Conservation (phyloP, 1,284 basidiomycete genomes). For the Afroboletus lepidellus region DNA sequence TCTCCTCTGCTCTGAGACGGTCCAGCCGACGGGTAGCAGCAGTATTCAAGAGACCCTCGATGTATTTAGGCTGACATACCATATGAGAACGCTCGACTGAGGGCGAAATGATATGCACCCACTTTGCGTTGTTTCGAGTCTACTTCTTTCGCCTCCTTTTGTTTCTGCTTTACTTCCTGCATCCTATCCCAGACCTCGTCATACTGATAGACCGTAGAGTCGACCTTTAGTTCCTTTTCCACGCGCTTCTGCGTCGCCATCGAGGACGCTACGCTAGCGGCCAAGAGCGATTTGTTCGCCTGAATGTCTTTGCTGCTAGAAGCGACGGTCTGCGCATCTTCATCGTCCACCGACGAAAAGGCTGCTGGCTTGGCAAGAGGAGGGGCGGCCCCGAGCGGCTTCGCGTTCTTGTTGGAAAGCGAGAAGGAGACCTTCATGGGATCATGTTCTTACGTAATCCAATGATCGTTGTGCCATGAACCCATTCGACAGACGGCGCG, state of each 20-base stretch:
- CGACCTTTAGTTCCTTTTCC: constrained; percentile 77
- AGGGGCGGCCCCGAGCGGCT: constrained; percentile 49
- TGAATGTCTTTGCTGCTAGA: constrained; percentile 39
- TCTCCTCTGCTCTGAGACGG: constrained; percentile 94
- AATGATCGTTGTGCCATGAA: constrained; percentile 14
- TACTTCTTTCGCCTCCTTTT: constrained; percentile 72
- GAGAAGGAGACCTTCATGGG: constrained; percentile 82
- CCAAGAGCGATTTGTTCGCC: constrained; percentile 53
- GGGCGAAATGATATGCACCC: constrained; percentile 19
- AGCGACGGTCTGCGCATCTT: constrained; percentile 51
- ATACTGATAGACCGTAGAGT: constrained; percentile 89
- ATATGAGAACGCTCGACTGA: constrained; percentile 14
- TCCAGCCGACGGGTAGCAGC: constrained; percentile 89
- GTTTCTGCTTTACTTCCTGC: constrained; percentile 79
- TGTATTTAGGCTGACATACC: constrained; percentile 83
- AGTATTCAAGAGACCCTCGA: constrained; percentile 76
- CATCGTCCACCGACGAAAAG: constrained; percentile 63
- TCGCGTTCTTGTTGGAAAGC: constrained; percentile 57
- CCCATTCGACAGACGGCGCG: constrained; percentile 79
- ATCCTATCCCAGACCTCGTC: constrained; percentile 96
- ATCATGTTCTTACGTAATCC: constrained; percentile 25
- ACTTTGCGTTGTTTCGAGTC: constrained; percentile 78
- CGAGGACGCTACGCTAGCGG: constrained; percentile 58
- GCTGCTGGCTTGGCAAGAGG: constrained; percentile 60
- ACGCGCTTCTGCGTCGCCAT: constrained; percentile 62